Evolutionary conservation across 2,329 filamentous ascomycete species (phyloP).

Genomic region (Ascochyta pisi): DNA sequence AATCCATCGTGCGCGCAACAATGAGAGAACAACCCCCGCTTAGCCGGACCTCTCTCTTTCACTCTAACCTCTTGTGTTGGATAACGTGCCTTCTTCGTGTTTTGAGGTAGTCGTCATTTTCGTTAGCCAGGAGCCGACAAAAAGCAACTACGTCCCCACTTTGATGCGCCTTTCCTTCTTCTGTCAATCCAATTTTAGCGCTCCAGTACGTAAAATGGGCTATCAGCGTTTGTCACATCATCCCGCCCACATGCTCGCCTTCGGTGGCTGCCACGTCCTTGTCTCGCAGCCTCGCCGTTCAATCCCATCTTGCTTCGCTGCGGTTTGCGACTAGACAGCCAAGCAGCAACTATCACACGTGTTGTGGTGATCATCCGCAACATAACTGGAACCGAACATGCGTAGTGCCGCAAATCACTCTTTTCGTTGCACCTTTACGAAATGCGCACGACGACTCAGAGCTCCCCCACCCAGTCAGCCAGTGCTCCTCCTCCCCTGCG

Average conservation of each 20-base stretch:
- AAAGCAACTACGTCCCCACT: conserved; percentile 8
- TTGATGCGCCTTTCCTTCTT: background rate
- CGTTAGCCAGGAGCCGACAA: conserved; percentile 5
- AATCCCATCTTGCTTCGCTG: background rate
- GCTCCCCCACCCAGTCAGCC: background rate
- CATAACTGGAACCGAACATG: background rate
- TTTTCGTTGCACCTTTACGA: background rate
- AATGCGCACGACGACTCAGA: background rate
- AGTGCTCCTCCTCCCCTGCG: background rate
- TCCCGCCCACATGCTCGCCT: background rate
- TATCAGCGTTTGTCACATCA: conserved; percentile 11
- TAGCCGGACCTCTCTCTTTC: background rate
- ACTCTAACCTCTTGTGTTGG: background rate
- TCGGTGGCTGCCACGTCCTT: conserved; percentile 1
- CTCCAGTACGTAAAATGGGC: conserved; percentile 5
- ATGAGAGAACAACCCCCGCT: background rate
- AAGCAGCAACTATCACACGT: background rate
- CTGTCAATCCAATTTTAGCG: conserved; percentile 1
- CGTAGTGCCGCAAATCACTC: background rate
- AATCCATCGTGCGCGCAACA: background rate
- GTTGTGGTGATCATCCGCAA: background rate
- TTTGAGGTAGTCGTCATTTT: conserved; percentile 3
- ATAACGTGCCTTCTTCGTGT: background rate
- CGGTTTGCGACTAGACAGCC: background rate
- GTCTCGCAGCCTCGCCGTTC: conserved; percentile 5